These are phyloP conservation scores for Ogataea ganodermae DNA, from an alignment of 805 yeast species.

Conservation along the genomic window DNA sequence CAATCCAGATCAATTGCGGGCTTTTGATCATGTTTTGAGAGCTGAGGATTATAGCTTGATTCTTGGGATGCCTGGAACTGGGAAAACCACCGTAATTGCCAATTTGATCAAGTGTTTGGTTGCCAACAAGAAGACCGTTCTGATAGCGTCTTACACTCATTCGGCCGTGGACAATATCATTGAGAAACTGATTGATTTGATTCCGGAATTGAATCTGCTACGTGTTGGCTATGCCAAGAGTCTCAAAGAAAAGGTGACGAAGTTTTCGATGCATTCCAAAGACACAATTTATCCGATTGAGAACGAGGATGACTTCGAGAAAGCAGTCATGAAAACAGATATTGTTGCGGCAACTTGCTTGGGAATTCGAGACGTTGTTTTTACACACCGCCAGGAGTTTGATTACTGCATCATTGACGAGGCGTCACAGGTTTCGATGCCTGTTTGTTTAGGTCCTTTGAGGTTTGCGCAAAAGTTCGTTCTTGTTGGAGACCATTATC, in stretches of 20 bases:
- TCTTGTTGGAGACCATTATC: constrained; percentile 95
- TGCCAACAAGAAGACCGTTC: constrained; percentile 60
- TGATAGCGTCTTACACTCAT: constrained; percentile 87
- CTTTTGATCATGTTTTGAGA: constrained; percentile 63
- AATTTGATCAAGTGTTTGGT: constrained; percentile 66
- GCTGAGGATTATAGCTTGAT: constrained; percentile 78
- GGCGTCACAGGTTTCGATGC: constrained; percentile 94
- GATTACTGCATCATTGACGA: constrained; percentile 96
- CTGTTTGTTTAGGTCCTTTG: constrained; percentile 87
- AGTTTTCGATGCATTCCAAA: constrained; percentile 50
- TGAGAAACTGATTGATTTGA: constrained; percentile 55
- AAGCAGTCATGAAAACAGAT: constrained; percentile 53
- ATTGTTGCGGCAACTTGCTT: constrained; percentile 90
- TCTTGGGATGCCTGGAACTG: constrained; percentile 98
- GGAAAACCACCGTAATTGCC: constrained; percentile 88
- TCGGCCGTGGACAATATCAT: constrained; percentile 95
- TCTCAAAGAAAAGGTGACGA: constrained; percentile 62
- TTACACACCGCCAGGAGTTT: constrained; percentile 56
- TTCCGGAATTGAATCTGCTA: constrained; percentile 50
- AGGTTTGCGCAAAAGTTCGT: constrained; percentile 76
- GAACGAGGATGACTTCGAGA: constrained; percentile 47
- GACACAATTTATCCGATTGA: constrained; percentile 28
- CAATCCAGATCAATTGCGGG: constrained; percentile 71
- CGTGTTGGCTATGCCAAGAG: constrained; percentile 64
- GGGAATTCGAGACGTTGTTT: constrained; percentile 66